Evolutionary conservation across 2,329 filamentous ascomycete species (phyloP).

Genomic region (Bipolaris bicolor): DNA sequence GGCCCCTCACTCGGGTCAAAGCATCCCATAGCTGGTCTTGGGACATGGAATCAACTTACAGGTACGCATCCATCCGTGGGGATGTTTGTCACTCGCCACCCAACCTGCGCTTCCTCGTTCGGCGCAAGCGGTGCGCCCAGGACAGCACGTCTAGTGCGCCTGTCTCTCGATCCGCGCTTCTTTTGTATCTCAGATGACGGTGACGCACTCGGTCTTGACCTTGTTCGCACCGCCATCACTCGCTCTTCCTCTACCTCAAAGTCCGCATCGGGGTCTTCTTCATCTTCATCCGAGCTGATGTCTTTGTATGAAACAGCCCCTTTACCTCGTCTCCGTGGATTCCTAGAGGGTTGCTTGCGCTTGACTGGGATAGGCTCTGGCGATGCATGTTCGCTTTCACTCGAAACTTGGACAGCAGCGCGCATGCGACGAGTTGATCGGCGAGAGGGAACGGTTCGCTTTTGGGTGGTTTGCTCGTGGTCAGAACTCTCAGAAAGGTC

Average conservation of each 20-base stretch:
- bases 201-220: constrained; percentile 11
- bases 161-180: constrained; percentile 10
- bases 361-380: constrained; percentile 10
- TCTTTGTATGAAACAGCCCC: constrained; percentile 43
- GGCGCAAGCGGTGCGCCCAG: constrained; percentile 39
- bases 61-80: constrained; percentile 37
- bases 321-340: constrained; percentile 19
- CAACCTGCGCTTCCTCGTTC: constrained; percentile 16
- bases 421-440: constrained; percentile 34
- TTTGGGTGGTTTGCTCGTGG: constrained; percentile 14
- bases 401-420: constrained; percentile 23
- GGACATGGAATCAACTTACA: constrained; percentile 4
- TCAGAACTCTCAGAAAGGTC: constrained; percentile 32
- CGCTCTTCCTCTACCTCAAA: constrained; percentile 31
- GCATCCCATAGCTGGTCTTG: not conserved
- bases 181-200: constrained; percentile 20
- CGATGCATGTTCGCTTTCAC: constrained; percentile 13
- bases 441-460: constrained; percentile 30
- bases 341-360: constrained; percentile 5
- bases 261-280: constrained; percentile 33
- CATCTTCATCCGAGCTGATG: constrained; percentile 34
- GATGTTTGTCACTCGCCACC: constrained; percentile 18
- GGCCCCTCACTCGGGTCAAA: not conserved
- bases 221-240: constrained; percentile 16
- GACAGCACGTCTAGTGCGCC: constrained; percentile 16